Percentiles rank a stretch among this genome's conserved stretches.
Conservation (phyloP, 176 grass and related monocot species). For the Saccharum officinarum region DNA sequence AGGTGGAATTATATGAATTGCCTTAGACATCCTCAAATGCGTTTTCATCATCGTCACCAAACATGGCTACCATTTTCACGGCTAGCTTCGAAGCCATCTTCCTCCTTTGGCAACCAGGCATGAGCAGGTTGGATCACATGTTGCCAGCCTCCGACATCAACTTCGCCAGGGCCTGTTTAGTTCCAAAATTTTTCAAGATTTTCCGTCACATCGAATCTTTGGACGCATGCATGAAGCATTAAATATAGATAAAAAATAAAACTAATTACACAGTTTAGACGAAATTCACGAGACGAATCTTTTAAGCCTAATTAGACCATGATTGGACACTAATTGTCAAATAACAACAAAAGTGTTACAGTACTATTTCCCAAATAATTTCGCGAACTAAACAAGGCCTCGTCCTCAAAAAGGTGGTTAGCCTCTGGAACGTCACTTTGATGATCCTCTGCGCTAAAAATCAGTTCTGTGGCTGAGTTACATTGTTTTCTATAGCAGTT, state of each 20-base stretch:
- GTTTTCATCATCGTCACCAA: conserved; percentile 65
- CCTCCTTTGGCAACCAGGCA: conserved; percentile 86
- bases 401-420: conserved; percentile 40
- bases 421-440: conserved; percentile 17
- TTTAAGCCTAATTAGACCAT: no score
- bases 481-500: conserved; percentile 24
- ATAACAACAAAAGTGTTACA: no score
- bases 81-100: conserved; percentile 80
- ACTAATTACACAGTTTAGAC: no score
- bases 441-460: conserved; percentile 4
- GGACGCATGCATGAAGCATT: no score
- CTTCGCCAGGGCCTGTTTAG: no score
- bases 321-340: no score
- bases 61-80: conserved; percentile 89
- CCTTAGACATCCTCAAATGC: conserved; percentile 26
- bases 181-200: no score
- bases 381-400: no score
- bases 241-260: no score
- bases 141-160: conserved; percentile 87
- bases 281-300: no score
- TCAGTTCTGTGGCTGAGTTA: conserved; percentile 17
- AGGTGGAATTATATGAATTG: neutral
- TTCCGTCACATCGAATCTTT: no score
- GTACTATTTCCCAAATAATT: no score
- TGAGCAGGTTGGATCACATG: conserved; percentile 69